Evolutionary conservation across 2,329 filamentous ascomycete species (phyloP).

Genomic region (Trichophyton mentagrophytes): DNA sequence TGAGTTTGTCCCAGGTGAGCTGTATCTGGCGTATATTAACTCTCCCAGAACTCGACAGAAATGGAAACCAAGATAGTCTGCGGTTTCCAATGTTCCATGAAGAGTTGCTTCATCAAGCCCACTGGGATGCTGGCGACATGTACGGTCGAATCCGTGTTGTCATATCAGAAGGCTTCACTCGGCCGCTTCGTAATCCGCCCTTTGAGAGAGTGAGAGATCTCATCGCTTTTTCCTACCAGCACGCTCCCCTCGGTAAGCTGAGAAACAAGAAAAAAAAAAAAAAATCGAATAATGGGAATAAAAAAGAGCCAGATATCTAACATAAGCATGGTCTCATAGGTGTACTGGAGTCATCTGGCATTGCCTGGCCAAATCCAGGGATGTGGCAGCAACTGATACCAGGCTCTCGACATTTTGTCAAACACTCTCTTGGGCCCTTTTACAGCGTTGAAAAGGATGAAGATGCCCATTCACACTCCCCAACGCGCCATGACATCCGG

Average conservation of each 20-base stretch:
- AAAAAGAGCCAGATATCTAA: background rate
- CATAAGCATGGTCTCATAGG: constrained; percentile 35
- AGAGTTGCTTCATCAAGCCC: constrained; percentile 53
- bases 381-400: constrained; percentile 51
- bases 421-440: constrained; percentile 19
- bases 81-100: constrained; percentile 60
- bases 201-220: constrained; percentile 60
- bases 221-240: constrained; percentile 70
- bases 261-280: background rate
- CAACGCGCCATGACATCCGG: constrained; percentile 30
- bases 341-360: constrained; percentile 56
- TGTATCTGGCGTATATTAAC: constrained; percentile 24
- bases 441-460: constrained; percentile 30
- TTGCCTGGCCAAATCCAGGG: constrained; percentile 64
- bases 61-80: constrained; percentile 48
- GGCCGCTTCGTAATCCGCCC: constrained; percentile 35
- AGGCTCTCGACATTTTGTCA: constrained; percentile 27
- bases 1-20: constrained; percentile 14
- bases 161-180: constrained; percentile 58
- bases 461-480: constrained; percentile 53
- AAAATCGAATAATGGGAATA: background rate
- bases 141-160: constrained; percentile 64
- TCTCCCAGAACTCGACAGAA: constrained; percentile 38
- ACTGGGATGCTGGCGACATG: constrained; percentile 60
- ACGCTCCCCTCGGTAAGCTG: constrained; percentile 59